Evolutionary conservation across 345 rosid species (phyloP), one percentile per base, ranked within the genome.

Genomic region (Citrus cavaleriei): DNA sequence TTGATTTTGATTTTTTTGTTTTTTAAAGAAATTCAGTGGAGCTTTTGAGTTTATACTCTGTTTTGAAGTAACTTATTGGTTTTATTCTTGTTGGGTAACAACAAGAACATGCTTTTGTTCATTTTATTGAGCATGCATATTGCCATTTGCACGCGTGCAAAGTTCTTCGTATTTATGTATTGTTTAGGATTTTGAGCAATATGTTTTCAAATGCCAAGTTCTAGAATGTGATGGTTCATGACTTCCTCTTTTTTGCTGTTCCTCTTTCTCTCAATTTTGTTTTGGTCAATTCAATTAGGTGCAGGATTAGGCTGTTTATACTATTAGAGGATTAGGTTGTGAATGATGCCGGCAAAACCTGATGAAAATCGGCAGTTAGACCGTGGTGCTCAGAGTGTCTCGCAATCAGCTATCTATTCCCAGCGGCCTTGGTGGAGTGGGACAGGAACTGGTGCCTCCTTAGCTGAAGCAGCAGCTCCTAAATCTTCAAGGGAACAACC

Each of bases 341-440:
- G 70, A 77, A 85, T 61, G 71, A 90, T 90, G 93, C 91, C 88
- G 3, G 81, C 87, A 69, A 89, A 87, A 75, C 55, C 75, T 40
- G 85, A 65, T 66, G 81, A 35, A 73, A 81, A 84, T 81, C 82
- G 28, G 22, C 82, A 60, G 63, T 51, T 80, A 70, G 87, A 80
- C 30, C 87, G 63, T 40, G 79, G 82, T 77, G 70, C 77, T 59
- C 87, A 49, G 22, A 72, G 65, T 37, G 68, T 83, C 71, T 77
- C 78, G 66, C 87, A 85, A 25, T 77, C 93, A 10, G 51, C 75
- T 32, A 24, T 73, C 49, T 83, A 78, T 74, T 63, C 80, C 27
- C 87, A 88, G 61, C 87, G 84, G 61, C 91, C 90, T 40, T 88
- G 91, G 93, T 90, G 93, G 93, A 83, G 72, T 54, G 89, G 82